A percentile compares a stretch with the other conserved stretches of the same genome.
Conservation (phyloP, 2,329 filamentous ascomycete species). For the Neonectria punicea region DNA sequence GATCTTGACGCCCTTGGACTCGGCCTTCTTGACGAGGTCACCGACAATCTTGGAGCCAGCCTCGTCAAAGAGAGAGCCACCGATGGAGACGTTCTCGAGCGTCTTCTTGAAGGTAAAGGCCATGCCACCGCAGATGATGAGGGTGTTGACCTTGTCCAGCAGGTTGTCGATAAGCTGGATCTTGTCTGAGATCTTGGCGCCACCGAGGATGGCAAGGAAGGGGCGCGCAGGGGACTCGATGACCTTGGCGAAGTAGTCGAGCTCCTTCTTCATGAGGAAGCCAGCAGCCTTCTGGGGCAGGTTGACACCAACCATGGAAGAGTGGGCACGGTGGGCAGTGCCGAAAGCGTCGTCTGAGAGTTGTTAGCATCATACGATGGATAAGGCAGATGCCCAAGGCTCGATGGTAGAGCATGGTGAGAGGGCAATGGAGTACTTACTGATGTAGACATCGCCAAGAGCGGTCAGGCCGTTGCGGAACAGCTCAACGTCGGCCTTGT, state of each 20-base stretch:
- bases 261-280: slow-evolving; percentile 99
- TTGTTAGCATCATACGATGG: slow-evolving; percentile 34
- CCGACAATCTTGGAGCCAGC: slow-evolving; percentile 91
- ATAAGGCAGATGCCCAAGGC: neutral
- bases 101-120: slow-evolving; percentile 99
- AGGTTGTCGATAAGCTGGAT: slow-evolving; percentile 99
- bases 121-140: slow-evolving; percentile 98
- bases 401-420: neutral
- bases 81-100: slow-evolving; percentile 89
- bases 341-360: slow-evolving; percentile 91
- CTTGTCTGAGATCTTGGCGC: slow-evolving; percentile 99
- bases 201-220: slow-evolving; percentile 98
- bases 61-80: slow-evolving; percentile 92
- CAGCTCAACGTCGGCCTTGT: slow-evolving; percentile 89
- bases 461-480: slow-evolving; percentile 96
- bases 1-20: slow-evolving; percentile 95
- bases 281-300: slow-evolving; percentile 97
- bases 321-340: slow-evolving; percentile 97
- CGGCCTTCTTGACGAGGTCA: slow-evolving; percentile 91
- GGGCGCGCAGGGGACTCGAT: slow-evolving; percentile 93
- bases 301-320: slow-evolving; percentile 97
- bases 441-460: slow-evolving; percentile 95
- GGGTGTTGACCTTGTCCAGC: slow-evolving; percentile 95
- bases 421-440: slow-evolving; percentile 63
- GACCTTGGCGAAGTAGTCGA: slow-evolving; percentile 98